Evolutionary conservation across 495 filamentous ascomycete species (phyloP).

Genomic region (Tuber indicum): DNA sequence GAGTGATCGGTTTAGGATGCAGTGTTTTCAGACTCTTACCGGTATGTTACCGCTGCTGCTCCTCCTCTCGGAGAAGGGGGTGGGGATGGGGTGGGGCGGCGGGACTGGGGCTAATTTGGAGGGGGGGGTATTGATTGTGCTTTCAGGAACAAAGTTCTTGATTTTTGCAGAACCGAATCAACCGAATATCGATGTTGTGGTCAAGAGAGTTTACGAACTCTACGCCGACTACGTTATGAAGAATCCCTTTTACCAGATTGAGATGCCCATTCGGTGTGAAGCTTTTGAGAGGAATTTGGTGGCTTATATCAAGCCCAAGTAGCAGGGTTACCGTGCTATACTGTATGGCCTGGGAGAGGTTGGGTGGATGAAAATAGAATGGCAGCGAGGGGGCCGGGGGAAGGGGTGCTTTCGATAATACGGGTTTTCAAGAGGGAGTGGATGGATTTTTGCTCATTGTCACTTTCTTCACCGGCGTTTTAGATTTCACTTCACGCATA

Average conservation of each 20-base stretch:
- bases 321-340: constrained; percentile 11
- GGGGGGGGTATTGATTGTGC: neutral
- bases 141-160: constrained; percentile 80
- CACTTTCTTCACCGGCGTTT: constrained; percentile 14
- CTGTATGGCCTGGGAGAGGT: constrained; percentile 42
- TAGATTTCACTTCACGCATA: neutral
- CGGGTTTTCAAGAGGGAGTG: constrained; percentile 12
- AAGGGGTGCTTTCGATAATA: neutral
- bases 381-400: neutral
- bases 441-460: constrained; percentile 8
- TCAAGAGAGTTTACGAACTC: constrained; percentile 81
- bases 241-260: constrained; percentile 95
- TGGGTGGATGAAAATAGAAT: constrained; percentile 30
- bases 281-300: constrained; percentile 80
- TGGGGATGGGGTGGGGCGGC: neutral
- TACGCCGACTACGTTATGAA: constrained; percentile 99
- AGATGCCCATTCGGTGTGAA: constrained; percentile 96
- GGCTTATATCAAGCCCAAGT: constrained; percentile 58
- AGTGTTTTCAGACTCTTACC: constrained; percentile 89
- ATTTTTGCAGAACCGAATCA: constrained; percentile 91
- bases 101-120: neutral
- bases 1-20: constrained; percentile 81
- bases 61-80: too few species aligned
- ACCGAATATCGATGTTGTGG: constrained; percentile 73
- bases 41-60: constrained; percentile 14